Conservation (phyloP, 1,139 yeast genomes). For the Blastobotrys petasosporus region DNA sequence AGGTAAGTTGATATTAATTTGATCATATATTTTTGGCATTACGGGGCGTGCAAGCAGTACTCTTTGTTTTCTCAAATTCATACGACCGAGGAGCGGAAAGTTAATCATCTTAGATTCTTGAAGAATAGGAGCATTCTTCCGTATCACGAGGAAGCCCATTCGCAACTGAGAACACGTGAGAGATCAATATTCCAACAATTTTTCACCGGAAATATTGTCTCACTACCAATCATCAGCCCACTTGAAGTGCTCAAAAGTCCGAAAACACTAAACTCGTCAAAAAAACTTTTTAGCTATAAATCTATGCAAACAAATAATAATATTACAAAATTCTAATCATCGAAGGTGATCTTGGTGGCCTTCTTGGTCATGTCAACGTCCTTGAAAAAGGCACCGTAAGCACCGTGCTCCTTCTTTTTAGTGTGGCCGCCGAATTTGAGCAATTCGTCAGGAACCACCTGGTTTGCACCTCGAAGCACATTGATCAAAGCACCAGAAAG, state of each 20-base stretch:
- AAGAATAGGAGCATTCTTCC: no score
- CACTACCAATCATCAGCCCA: background rate
- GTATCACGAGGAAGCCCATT: no score
- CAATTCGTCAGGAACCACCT: constrained; percentile 93
- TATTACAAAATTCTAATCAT: constrained; percentile 12
- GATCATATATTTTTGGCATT: no score
- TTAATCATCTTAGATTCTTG: no score
- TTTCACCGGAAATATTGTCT: background rate
- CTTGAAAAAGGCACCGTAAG: constrained; percentile 93
- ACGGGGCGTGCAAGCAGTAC: no score
- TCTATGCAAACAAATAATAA: background rate
- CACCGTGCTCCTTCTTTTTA: constrained; percentile 93
- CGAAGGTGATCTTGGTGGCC: constrained; percentile 86
- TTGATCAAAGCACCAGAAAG: constrained; percentile 92
- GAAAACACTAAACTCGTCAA: background rate
- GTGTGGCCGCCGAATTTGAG: constrained; percentile 96
- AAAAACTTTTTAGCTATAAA: background rate
- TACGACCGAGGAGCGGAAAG: no score
- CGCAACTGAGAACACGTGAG: no score
- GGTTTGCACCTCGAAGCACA: constrained; percentile 88
- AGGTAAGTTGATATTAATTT: no score
- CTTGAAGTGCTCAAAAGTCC: background rate
- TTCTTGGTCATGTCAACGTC: constrained; percentile 82
- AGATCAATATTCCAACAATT: no score
- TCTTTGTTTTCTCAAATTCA: no score